Evolutionary conservation across 768 basidiomycete species (phyloP), one percentile per base, ranked within the genome.

Genomic region (Leccinum uliginosum): DNA sequence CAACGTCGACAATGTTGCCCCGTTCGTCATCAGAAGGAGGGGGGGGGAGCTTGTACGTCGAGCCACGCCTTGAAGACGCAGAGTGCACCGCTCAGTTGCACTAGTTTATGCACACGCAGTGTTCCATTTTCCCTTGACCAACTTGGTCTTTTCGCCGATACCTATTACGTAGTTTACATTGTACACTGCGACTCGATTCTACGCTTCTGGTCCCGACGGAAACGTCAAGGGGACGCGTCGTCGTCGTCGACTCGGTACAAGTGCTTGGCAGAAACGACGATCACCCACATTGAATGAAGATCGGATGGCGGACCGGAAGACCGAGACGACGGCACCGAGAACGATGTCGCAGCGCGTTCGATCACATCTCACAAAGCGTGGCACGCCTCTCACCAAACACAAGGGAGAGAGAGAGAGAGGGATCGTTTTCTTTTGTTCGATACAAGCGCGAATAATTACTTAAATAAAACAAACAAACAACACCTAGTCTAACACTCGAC

Each of bases 371-470:
- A 34, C 14, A 34, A 34, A n/a, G 8, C 8, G 4, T 38, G 9
- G n/a, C 10, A 40, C 5, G n/a, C 38, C 9, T n/a, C 17, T 40
- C 38, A 19, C 10, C 40, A 40, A 40, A 19, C n/a, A 0, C 17
- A 38, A 38, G 17, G 8, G 15, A 38, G 32, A 34, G 12, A 32
- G 11, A 24, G 23, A 24, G 9, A 47, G 24, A 14, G 12, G 1
- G 24, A 14, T 45, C 11, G 23, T 26, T 12, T 26, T 47, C 26
- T 45, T 26, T 5, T 10, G 30, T 14, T 49, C 35, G 53, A 65
- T 66, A 73, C 71, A 75, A 38, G 46, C 50, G 38, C 35, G 58
- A 65, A 65, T 66, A 71, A 67, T 62, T 73, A 74, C 67, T 71
- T 60, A 64, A 71, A 32, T 32, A 12, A 12, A 32, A 32, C 30